Conservation (phyloP, 805 yeast genomes). For the Candida odintsovae region DNA sequence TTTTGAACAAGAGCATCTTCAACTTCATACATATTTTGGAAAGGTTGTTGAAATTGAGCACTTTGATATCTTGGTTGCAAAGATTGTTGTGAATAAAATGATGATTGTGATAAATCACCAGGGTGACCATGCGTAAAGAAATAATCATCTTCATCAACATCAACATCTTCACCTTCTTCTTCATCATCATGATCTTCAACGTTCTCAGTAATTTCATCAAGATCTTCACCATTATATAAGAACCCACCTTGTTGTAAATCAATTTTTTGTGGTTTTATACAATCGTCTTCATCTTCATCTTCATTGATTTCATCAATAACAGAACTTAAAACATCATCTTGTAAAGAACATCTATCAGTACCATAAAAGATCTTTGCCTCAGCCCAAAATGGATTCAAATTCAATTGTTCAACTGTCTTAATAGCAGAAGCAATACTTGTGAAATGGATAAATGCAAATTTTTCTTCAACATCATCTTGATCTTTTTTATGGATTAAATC, state of each 20-base stretch:
- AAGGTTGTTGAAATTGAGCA: neutral
- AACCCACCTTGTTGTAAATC: constrained; percentile 7
- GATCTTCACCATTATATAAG: constrained; percentile 36
- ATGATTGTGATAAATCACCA: neutral
- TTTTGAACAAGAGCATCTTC: constrained; percentile 66
- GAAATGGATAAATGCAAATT: constrained; percentile 83
- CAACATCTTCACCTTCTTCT: constrained; percentile 5
- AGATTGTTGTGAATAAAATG: neutral
- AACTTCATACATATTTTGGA: constrained; percentile 1
- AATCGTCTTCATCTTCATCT: constrained; percentile 5
- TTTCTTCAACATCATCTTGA: constrained; percentile 24
- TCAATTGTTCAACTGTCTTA: constrained; percentile 74
- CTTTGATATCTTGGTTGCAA: neutral
- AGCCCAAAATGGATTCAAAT: constrained; percentile 59
- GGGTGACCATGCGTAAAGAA: neutral
- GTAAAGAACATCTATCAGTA: constrained; percentile 77
- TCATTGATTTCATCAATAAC: constrained; percentile 9
- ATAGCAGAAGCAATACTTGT: constrained; percentile 79
- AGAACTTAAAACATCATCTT: constrained; percentile 5
- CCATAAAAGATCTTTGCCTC: constrained; percentile 82
- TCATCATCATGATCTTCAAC: constrained; percentile 7
- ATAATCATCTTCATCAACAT: constrained; percentile 3
- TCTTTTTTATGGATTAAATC: constrained; percentile 45
- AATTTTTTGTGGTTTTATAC: neutral
- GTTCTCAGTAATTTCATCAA: constrained; percentile 28